Evolutionary conservation across 78 protist genomes (phyloP).

Genomic region (Diacronema lutheri): DNA sequence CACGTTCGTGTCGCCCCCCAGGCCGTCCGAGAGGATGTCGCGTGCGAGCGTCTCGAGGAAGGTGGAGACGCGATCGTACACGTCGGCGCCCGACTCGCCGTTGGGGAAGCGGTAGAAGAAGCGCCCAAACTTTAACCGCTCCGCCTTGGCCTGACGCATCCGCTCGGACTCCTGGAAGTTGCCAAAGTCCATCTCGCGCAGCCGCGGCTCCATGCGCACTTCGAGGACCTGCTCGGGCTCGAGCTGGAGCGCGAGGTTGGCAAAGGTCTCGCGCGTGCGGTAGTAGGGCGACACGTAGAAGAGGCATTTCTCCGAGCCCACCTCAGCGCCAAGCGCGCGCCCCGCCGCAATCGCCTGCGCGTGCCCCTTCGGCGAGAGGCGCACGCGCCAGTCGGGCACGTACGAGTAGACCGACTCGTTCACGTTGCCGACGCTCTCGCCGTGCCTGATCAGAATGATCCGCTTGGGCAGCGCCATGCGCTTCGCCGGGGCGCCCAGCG

Average conservation of each 20-base stretch:
- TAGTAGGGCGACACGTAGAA: slow-evolving; percentile 24
- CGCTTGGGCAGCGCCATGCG: slow-evolving; percentile 41
- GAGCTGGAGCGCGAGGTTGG: background rate
- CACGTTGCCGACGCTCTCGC: slow-evolving; percentile 49
- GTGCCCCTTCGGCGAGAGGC: slow-evolving; percentile 23
- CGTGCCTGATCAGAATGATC: slow-evolving; percentile 64
- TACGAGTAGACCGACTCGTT: slow-evolving; percentile 19
- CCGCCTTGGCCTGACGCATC: background rate
- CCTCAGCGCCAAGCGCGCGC: background rate
- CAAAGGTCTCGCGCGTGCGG: background rate
- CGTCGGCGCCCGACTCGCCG: slow-evolving; percentile 64
- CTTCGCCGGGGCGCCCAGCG: too few species aligned
- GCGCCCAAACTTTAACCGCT: slow-evolving; percentile 24
- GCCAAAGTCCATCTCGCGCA: slow-evolving; percentile 69
- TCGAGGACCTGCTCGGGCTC: background rate
- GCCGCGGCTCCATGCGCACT: slow-evolving; percentile 42
- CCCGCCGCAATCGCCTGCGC: slow-evolving; percentile 49
- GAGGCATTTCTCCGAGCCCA: slow-evolving; percentile 10
- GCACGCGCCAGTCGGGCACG: slow-evolving; percentile 46
- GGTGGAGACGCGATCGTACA: slow-evolving; percentile 48
- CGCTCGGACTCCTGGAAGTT: slow-evolving; percentile 26
- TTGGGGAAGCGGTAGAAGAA: slow-evolving; percentile 59
- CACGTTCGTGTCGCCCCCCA: too few species aligned
- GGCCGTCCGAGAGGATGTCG: too few species aligned
- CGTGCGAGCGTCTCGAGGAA: too few species aligned